These are phyloP conservation scores for Aquanectria penicillioides DNA, from an alignment of 2,329 filamentous ascomycete genomes.

Conservation along the genomic window DNA sequence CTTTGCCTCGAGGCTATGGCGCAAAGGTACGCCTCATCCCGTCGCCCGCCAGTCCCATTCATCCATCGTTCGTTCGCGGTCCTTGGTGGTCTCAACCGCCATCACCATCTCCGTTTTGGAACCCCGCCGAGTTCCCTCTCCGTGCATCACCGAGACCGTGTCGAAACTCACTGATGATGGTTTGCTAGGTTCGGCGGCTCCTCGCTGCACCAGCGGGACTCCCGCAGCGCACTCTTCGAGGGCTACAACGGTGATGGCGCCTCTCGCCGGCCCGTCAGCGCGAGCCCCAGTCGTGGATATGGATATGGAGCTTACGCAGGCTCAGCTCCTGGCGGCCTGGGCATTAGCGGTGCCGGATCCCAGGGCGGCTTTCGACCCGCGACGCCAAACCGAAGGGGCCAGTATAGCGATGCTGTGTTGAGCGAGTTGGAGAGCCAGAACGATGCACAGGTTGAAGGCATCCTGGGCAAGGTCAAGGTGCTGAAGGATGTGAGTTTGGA, in stretches of 20 bases:
- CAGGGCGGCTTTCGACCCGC: constrained; percentile 66
- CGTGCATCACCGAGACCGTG: constrained; percentile 12
- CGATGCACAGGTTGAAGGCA: constrained; percentile 88
- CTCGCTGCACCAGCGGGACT: constrained; percentile 77
- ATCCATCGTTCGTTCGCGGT: neutral
- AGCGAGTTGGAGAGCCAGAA: constrained; percentile 97
- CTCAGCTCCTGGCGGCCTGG: constrained; percentile 39
- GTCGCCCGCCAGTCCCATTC: neutral
- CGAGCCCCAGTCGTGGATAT: constrained; percentile 60
- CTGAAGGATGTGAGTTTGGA: constrained; percentile 80
- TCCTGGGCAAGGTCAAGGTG: constrained; percentile 87
- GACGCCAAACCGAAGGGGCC: constrained; percentile 82
- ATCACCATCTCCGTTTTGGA: neutral
- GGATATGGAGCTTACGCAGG: constrained; percentile 56
- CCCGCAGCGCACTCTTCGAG: constrained; percentile 78
- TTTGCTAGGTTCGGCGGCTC: constrained; percentile 70
- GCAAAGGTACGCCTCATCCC: constrained; percentile 45
- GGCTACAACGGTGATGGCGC: constrained; percentile 68
- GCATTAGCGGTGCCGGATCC: constrained; percentile 44
- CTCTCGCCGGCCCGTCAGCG: constrained; percentile 53
- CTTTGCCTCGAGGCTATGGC: constrained; percentile 41
- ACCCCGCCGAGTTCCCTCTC: neutral
- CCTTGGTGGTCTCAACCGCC: neutral
- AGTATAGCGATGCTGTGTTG: constrained; percentile 92
- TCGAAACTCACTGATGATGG: constrained; percentile 19